Evolutionary conservation across 139 green algal genomes (phyloP), one percentile per base, ranked within the genome.

Genomic region (Chlamydomonas asymmetrica): DNA sequence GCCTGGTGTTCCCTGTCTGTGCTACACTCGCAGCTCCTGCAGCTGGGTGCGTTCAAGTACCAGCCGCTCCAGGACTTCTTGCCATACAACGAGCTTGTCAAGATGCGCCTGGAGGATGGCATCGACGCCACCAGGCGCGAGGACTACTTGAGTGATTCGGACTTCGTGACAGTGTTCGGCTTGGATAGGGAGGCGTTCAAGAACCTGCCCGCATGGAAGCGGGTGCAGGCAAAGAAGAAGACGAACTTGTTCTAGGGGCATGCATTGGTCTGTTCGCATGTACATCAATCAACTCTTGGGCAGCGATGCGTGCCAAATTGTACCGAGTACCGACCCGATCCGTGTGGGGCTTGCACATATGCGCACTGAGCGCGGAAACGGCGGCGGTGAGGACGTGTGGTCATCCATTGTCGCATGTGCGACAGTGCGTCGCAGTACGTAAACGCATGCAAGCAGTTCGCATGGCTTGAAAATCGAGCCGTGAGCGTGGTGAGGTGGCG

Each of bases 71-170:
- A 72, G 57, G 82, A 91, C 72, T 69, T 74, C 4, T 48, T 91
- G 20, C 52, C 71, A 4, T 88, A 86, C 31, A 75, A 69, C 4
- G 74, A 88, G 67, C 85, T 91, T 49, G 38, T 83, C 27, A 76
- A 66, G 63, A 78, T 91, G 71, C 74, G 82, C 5, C 48, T 88
- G 32, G 85, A 90, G 77, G 83, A 86, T 35, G 54, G 85, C 57
- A 87, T 91, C 37, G 85, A 91, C 61, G 80, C 80, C 6, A 88
- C 82, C 1, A 66, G 80, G 61, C 84, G 84, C 67, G 86, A 91
- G 78, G 82, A 91, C 45, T 91, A 91, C 69, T 75, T 91, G 20
- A 62, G 5, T 31, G 78, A 80, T 3, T 54, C 40, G 20, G 86
- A 88, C 35, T 91, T 91, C 60, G 39, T 62, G 59, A 22, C 69